Percentiles rank a stretch among this genome's conserved stretches.
These are phyloP conservation scores for Waitea zeae DNA, from an alignment of 1,284 basidiomycete species.

Conservation along the genomic window DNA sequence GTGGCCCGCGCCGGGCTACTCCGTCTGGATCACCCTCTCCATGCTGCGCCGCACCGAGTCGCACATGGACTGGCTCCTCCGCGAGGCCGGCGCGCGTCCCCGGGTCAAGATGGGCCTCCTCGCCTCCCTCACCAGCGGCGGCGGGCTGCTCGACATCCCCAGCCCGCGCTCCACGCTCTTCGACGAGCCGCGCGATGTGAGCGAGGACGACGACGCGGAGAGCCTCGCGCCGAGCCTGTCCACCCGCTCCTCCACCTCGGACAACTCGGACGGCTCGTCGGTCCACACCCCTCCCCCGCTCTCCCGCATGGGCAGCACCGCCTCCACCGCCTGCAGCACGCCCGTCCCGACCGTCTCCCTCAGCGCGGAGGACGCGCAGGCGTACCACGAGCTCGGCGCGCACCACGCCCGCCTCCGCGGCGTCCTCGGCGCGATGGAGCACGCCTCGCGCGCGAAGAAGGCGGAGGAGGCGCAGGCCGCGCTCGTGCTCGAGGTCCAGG, in stretches of 20 bases:
- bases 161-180: neutral
- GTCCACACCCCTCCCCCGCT: neutral
- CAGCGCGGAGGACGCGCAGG: slow-evolving; percentile 8
- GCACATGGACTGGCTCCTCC: slow-evolving; percentile 26
- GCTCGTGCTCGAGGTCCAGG: slow-evolving; percentile 30
- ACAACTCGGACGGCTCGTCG: neutral
- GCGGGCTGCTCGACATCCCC: neutral
- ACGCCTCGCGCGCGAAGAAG: slow-evolving; percentile 18
- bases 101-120: too few relatives aligned
- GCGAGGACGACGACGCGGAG: neutral
- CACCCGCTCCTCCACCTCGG: neutral
- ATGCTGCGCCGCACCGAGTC: slow-evolving; percentile 30
- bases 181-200: neutral
- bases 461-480: slow-evolving; percentile 20
- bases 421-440: slow-evolving; percentile 14
- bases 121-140: neutral
- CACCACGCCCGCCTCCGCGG: slow-evolving; percentile 21
- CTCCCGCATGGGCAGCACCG: neutral
- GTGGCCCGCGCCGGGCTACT: slow-evolving; percentile 19
- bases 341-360: neutral
- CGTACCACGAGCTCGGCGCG: slow-evolving; percentile 20
- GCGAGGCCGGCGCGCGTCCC: slow-evolving; percentile 22
- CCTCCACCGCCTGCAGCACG: neutral
- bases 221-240: neutral
- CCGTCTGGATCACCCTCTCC: slow-evolving; percentile 35